Percentiles rank a stretch among this genome's conserved stretches.
Evolutionary conservation across 2,329 filamentous ascomycete genomes (phyloP).

Genomic region (Clonostachys solani): DNA sequence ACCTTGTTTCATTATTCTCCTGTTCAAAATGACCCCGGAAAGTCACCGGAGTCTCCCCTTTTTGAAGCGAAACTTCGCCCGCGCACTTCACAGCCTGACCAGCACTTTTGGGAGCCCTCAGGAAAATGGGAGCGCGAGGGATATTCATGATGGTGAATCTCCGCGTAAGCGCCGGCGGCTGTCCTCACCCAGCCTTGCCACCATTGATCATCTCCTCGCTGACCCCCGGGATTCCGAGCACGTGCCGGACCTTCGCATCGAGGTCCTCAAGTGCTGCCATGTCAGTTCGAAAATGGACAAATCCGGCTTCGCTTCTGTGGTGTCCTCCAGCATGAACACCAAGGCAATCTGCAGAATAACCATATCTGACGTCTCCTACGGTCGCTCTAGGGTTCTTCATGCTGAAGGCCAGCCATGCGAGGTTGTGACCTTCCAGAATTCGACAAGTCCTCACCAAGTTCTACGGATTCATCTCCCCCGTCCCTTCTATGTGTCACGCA

Average conservation of each 20-base stretch:
- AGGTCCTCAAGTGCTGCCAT: constrained; percentile 48
- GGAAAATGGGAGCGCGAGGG: background rate
- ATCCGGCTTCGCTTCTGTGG: constrained; percentile 15
- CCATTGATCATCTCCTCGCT: constrained; percentile 23
- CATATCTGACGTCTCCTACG: constrained; percentile 24
- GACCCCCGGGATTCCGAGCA: constrained; percentile 21
- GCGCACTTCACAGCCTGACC: background rate
- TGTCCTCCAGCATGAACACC: constrained; percentile 21
- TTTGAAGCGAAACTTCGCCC: constrained; percentile 1
- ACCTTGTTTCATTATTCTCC: background rate
- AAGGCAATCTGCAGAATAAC: constrained; percentile 31
- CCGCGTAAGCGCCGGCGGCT: constrained; percentile 45
- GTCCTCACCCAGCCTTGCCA: constrained; percentile 24
- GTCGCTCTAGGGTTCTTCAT: constrained; percentile 37
- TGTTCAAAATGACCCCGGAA: constrained; percentile 18
- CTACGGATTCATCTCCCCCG: constrained; percentile 41
- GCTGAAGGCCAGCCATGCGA: constrained; percentile 51
- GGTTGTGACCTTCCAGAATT: constrained; percentile 43
- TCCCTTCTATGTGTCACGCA: constrained; percentile 40
- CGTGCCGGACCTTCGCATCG: constrained; percentile 42
- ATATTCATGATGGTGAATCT: constrained; percentile 11
- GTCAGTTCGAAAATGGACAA: constrained; percentile 35
- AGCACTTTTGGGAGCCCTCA: background rate
- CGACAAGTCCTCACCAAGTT: constrained; percentile 37
- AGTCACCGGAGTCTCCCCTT: background rate